Conservation (phyloP, 2,329 filamentous ascomycete species). For the Colletotrichum simmondsii region DNA sequence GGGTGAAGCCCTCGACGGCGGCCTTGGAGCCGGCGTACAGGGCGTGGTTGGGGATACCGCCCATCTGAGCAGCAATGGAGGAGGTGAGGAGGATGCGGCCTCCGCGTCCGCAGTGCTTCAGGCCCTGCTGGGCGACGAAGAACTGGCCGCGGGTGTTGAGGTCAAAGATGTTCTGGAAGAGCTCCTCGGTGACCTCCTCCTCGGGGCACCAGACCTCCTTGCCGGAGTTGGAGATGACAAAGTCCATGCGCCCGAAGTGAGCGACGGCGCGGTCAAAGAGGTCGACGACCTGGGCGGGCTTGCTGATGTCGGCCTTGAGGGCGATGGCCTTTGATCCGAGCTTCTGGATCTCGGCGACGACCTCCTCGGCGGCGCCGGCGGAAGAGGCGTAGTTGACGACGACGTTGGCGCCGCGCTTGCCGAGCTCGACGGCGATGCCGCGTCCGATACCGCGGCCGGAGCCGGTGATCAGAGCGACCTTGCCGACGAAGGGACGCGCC, state of each 20-base stretch:
- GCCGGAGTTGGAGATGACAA: conserved; percentile 78
- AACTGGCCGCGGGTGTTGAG: conserved; percentile 79
- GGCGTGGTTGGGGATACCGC: conserved; percentile 76
- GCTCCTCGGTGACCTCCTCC: conserved; percentile 75
- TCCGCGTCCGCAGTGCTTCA: conserved; percentile 75
- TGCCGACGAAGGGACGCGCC: conserved; percentile 56
- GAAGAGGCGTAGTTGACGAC: conserved; percentile 75
- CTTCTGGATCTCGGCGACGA: conserved; percentile 64
- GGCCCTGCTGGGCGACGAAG: conserved; percentile 81
- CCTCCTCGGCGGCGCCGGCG: conserved; percentile 62
- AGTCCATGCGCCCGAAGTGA: conserved; percentile 77
- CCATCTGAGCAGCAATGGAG: conserved; percentile 73
- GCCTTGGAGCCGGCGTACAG: conserved; percentile 80
- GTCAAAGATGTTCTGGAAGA: conserved; percentile 78
- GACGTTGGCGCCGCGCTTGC: conserved; percentile 71
- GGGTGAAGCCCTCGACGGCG: conserved; percentile 78
- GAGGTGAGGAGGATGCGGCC: conserved; percentile 80
- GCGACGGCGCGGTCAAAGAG: conserved; percentile 74
- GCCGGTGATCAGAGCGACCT: conserved; percentile 72
- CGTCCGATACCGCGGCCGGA: conserved; percentile 74
- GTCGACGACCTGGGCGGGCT: conserved; percentile 65
- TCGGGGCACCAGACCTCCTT: conserved; percentile 78
- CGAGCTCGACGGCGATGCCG: conserved; percentile 75
- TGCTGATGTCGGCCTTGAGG: conserved; percentile 73
- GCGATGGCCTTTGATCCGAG: conserved; percentile 68